A percentile compares a stretch with the other conserved stretches of the same genome.
Conservation (phyloP, 257 asterid species). For the Solanum neorickii region DNA sequence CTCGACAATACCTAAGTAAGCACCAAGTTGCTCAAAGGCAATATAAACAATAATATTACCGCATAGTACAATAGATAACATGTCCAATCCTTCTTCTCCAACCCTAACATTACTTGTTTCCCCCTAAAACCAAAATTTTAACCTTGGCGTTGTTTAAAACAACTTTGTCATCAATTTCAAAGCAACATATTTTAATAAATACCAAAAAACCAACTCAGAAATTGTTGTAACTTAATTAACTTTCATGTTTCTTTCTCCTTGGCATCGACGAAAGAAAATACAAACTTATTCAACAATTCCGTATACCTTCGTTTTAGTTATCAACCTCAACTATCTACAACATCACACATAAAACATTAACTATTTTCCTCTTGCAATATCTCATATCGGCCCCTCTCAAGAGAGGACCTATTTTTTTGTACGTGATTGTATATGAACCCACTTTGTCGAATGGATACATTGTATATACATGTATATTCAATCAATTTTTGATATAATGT, state of each 20-base stretch:
- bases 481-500: no score
- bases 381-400: conserved; percentile 29
- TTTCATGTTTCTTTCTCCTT: conserved; percentile 86
- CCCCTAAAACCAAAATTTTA: conserved; percentile 74
- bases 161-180: conserved; percentile 70
- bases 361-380: conserved; percentile 91
- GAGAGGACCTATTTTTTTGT: no score
- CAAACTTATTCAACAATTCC: conserved; percentile 76
- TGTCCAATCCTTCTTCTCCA: conserved; percentile 6
- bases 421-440: no score
- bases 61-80: conserved; percentile 8
- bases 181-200: conserved; percentile 65
- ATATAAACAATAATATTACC: conserved; percentile 69
- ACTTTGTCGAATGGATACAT: no score
- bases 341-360: conserved; percentile 28
- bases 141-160: conserved; percentile 73
- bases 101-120: conserved; percentile 61
- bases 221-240: conserved; percentile 88
- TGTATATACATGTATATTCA: no score
- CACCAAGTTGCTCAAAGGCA: conserved; percentile 64
- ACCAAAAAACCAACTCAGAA: conserved; percentile 54
- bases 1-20: conserved; percentile 61
- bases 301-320: conserved; percentile 67
- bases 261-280: conserved; percentile 74
- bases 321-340: conserved; percentile 78